Evolutionary conservation across 2,329 filamentous ascomycete species (phyloP), one percentile per base, ranked within the genome.

Genomic region (Pseudogymnoascus sp.): DNA sequence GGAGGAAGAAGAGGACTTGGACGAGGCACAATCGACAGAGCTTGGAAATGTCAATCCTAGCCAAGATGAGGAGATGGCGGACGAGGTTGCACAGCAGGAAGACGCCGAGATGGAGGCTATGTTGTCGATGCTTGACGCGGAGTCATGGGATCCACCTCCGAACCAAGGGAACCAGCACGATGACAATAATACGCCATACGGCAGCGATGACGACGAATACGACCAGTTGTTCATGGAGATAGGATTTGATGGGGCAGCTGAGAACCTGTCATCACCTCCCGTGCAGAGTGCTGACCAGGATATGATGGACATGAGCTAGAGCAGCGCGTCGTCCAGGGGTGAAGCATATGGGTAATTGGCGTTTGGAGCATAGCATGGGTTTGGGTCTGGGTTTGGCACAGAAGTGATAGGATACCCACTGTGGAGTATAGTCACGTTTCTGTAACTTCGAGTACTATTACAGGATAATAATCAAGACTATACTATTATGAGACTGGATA

Each of bases 211-310:
- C 50, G 80, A 80, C 11, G 83, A 85, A 44, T 87, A 85, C 67
- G 84, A 87, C 65, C 74, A 78, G 54, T 72, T 86, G 8, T 87
- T 96, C 70, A 82, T 84, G 76, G 84, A 90, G 66, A 71, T 89
- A 37, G 72, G 84, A 59, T 77, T 81, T n/a, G 74, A 79, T 63
- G 75, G 79, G 57, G 69, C 26, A 8, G 47, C 9, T 54, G 47
- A 41, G 2, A 31, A n/a, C 63, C 24, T 65, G 60, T 65, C 70
- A 70, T 47, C 64, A 65, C 15, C 67, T 64, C 62, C 57, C 47
- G 33, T 50, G 24, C 61, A 59, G 26, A 60, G 65, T 29, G 63
- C 44, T 63, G 66, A 68, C 59, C 57, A 66, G 8, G 69, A 71
- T 21, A 69, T 69, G 68, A 71, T 71, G 69, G 70, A 67, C 59